Percentiles rank a stretch among this genome's conserved stretches.
Evolutionary conservation across 2,329 filamentous ascomycete species (phyloP).

Genomic region (Metarhizium brunneum): DNA sequence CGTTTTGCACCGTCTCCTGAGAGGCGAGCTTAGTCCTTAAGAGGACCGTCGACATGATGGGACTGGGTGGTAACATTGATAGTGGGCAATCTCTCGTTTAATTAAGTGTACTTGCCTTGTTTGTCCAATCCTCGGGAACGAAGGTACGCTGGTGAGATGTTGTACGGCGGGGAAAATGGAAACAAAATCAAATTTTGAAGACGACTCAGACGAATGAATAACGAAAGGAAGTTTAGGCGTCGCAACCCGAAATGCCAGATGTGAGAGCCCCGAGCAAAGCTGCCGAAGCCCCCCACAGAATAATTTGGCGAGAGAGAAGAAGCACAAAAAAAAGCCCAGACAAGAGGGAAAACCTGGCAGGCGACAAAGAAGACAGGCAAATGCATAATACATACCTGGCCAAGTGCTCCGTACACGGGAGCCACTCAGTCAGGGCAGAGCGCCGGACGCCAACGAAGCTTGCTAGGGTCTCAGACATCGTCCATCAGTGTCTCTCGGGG

Average conservation of each 20-base stretch:
- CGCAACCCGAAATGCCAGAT: neutral
- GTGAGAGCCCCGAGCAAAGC: neutral
- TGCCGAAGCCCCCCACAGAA: neutral
- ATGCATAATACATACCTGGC: neutral
- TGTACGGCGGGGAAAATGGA: neutral
- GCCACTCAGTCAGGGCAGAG: slow-evolving; percentile 1
- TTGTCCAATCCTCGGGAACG: neutral
- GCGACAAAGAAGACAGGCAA: neutral
- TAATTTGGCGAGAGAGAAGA: neutral
- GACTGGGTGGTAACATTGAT: neutral
- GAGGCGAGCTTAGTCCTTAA: neutral
- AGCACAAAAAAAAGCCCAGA: slow-evolving; percentile 1
- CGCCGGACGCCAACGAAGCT: slow-evolving; percentile 5
- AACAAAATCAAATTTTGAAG: neutral
- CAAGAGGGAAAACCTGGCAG: neutral
- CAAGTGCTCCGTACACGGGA: neutral
- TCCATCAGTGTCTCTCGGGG: neutral
- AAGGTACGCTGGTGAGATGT: neutral
- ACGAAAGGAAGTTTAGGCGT: neutral
- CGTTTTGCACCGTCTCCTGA: neutral
- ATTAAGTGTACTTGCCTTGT: neutral
- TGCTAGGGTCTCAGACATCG: slow-evolving; percentile 3
- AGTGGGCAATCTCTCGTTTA: neutral
- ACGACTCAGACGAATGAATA: neutral
- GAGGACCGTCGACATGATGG: neutral